These are phyloP conservation scores for Gossypium raimondii DNA, from an alignment of 345 rosid species.

Conservation along the genomic window DNA sequence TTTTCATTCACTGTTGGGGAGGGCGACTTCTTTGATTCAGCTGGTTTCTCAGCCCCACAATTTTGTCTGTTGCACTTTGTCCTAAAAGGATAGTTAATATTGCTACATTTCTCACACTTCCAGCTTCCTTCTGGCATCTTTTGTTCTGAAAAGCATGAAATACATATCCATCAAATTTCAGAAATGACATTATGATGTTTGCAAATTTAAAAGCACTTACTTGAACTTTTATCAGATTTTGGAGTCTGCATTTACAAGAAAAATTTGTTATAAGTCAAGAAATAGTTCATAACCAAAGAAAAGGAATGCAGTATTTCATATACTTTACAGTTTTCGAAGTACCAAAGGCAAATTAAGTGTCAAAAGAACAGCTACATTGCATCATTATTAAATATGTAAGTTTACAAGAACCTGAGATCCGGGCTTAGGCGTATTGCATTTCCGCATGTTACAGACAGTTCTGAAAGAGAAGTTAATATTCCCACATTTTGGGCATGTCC, in stretches of 20 bases:
- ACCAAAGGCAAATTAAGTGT: not conserved
- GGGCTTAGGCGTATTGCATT: slow-evolving; percentile 96
- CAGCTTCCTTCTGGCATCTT: slow-evolving; percentile 98
- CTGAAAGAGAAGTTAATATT: slow-evolving; percentile 93
- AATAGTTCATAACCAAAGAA: not conserved
- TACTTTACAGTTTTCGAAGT: not conserved
- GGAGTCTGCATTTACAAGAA: slow-evolving; percentile 51
- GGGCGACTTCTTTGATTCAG: slow-evolving; percentile 53
- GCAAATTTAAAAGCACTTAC: slow-evolving; percentile 44
- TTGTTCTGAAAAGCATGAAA: slow-evolving; percentile 55
- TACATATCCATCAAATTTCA: slow-evolving; percentile 20
- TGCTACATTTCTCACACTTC: slow-evolving; percentile 94
- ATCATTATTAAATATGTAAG: not conserved
- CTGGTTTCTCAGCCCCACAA: slow-evolving; percentile 96
- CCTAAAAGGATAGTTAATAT: slow-evolving; percentile 94
- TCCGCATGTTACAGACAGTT: slow-evolving; percentile 95
- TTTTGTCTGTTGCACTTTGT: slow-evolving; percentile 94
- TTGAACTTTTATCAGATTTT: slow-evolving; percentile 66
- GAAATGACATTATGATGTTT: slow-evolving; percentile 14
- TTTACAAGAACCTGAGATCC: slow-evolving; percentile 72
- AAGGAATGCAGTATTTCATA: not conserved
- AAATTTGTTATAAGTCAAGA: slow-evolving; percentile 10
- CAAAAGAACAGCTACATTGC: not conserved
- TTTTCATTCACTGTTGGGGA: slow-evolving; percentile 60
- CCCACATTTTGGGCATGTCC: slow-evolving; percentile 98